Percentiles rank a stretch among this genome's conserved stretches.
Evolutionary conservation across 2,329 filamentous ascomycete genomes (phyloP).

Genomic region (Blastomyces emzantsi): DNA sequence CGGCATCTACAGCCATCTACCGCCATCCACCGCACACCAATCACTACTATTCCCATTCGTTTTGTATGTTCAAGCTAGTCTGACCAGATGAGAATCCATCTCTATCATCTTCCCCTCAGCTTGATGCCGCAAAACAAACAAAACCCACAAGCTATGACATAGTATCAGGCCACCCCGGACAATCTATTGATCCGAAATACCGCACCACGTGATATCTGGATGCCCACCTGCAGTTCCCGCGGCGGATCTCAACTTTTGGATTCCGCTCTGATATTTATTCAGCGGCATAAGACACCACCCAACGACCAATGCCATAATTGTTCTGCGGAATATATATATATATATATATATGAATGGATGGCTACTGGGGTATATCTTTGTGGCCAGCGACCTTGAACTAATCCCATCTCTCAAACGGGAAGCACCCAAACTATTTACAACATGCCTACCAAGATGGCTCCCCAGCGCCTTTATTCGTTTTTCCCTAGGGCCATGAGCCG

Average conservation of each 20-base stretch:
- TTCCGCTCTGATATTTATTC: neutral
- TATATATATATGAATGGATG: neutral
- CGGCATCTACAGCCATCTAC: neutral
- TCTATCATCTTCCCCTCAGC: no score
- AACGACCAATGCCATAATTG: neutral
- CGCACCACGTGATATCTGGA: neutral
- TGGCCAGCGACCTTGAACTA: conserved; percentile 5
- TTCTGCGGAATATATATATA: neutral
- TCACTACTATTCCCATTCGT: no score
- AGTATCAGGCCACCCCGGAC: neutral
- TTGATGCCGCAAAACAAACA: neutral
- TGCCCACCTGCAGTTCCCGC: neutral
- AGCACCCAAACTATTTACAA: neutral
- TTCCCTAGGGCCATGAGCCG: conserved; percentile 28
- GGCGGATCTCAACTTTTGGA: neutral
- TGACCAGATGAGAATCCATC: no score
- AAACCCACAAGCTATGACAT: neutral
- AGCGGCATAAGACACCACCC: neutral
- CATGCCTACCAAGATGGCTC: conserved; percentile 22
- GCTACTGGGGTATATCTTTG: neutral
- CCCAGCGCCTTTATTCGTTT: conserved; percentile 26
- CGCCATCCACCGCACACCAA: neutral
- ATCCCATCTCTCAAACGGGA: neutral
- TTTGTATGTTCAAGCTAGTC: neutral
- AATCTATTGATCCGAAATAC: neutral